A percentile compares a stretch with the other conserved stretches of the same genome.
These are phyloP conservation scores for Xylaria venustula DNA, from an alignment of 495 filamentous ascomycete species.

Conservation along the genomic window DNA sequence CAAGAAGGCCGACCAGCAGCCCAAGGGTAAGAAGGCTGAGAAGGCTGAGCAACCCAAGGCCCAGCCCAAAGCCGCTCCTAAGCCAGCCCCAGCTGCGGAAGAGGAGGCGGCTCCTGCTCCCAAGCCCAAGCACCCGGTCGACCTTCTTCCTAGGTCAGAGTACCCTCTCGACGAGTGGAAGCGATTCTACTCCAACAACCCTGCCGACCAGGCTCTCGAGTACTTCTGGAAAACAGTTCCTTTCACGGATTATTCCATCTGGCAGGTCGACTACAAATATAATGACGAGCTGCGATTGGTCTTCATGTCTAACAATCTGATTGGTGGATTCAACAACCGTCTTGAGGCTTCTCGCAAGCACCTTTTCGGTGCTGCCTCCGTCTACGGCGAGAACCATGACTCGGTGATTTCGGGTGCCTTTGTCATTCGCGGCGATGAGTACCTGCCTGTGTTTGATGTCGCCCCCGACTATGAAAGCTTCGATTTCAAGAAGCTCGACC, in stretches of 20 bases:
- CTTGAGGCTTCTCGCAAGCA: conserved; percentile 98
- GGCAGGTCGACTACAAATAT: conserved; percentile 93
- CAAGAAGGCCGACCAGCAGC: conserved; percentile 75
- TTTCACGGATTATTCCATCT: conserved; percentile 91
- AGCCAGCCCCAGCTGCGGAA: conserved; percentile 56
- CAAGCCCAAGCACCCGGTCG: conserved; percentile 96
- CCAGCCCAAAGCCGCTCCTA: conserved; percentile 56
- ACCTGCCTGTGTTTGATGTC: conserved; percentile 84
- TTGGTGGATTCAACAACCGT: conserved; percentile 95
- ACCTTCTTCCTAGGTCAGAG: conserved; percentile 75
- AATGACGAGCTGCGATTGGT: conserved; percentile 93
- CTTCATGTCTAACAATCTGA: conserved; percentile 98
- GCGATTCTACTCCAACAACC: conserved; percentile 96
- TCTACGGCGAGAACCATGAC: conserved; percentile 84
- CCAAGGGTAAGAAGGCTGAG: conserved; percentile 61
- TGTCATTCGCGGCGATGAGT: conserved; percentile 88
- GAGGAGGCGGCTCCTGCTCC: conserved; percentile 70
- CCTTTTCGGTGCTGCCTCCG: conserved; percentile 88
- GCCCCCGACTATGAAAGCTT: conserved; percentile 98
- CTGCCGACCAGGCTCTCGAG: conserved; percentile 82
- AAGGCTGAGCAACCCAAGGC: conserved; percentile 55
- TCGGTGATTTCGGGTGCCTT: conserved; percentile 89
- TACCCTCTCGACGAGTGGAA: conserved; percentile 95
- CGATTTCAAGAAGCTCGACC: conserved; percentile 92
- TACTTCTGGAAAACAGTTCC: conserved; percentile 99